These are phyloP conservation scores for Pseudomicrostroma phylloplanum DNA, from an alignment of 1,284 basidiomycete genomes.

Conservation along the genomic window DNA sequence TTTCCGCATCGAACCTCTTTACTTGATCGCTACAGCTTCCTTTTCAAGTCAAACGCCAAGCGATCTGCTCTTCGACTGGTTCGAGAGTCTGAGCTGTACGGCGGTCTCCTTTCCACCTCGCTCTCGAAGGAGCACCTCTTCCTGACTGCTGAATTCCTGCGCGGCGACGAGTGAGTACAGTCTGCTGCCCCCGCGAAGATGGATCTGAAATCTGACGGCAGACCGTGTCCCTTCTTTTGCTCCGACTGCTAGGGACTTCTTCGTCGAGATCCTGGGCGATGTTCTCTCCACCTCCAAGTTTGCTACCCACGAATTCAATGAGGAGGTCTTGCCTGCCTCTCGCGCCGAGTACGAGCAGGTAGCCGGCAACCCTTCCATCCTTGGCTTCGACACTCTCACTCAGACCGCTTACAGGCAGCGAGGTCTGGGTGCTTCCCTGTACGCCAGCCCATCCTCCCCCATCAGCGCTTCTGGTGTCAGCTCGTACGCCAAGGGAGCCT, in stretches of 20 bases:
- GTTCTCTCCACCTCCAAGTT: constrained; percentile 40
- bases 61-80: constrained; percentile 84
- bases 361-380: constrained; percentile 28
- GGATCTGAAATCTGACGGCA: neutral
- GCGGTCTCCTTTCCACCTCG: constrained; percentile 80
- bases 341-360: constrained; percentile 38
- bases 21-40: constrained; percentile 18
- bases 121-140: constrained; percentile 85
- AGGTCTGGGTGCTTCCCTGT: constrained; percentile 44
- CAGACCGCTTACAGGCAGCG: constrained; percentile 48
- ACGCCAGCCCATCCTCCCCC: constrained; percentile 41
- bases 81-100: constrained; percentile 87
- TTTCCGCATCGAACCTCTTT: too few relatives aligned
- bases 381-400: constrained; percentile 41
- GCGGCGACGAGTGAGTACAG: constrained; percentile 83
- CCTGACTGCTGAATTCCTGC: constrained; percentile 87
- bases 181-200: neutral
- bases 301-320: constrained; percentile 43
- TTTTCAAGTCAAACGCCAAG: constrained; percentile 48
- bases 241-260: constrained; percentile 30
- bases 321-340: constrained; percentile 45
- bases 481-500: constrained; percentile 31
- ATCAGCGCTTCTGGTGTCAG: constrained; percentile 31
- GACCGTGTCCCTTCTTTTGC: neutral
- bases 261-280: constrained; percentile 46